These are phyloP conservation scores for Botrytis fragariae DNA, from an alignment of 2,329 filamentous ascomycete species.

Conservation along the genomic window DNA sequence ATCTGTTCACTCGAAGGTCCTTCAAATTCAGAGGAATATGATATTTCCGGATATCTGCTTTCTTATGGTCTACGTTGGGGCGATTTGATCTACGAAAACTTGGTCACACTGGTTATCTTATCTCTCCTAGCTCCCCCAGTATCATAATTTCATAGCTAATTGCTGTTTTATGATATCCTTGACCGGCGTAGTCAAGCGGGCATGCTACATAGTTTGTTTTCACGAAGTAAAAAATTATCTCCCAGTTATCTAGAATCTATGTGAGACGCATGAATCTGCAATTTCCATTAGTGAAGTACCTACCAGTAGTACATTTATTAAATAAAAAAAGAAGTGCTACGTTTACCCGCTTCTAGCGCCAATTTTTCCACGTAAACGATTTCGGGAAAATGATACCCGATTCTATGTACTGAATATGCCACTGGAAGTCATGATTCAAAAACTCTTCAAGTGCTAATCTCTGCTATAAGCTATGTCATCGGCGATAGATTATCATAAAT, in stretches of 20 bases:
- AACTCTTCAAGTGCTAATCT: background rate
- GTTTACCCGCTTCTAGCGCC: slow-evolving; percentile 10
- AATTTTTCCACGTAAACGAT: background rate
- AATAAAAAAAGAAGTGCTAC: background rate
- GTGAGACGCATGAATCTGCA: background rate
- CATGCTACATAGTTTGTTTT: slow-evolving; percentile 32
- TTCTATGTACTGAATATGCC: background rate
- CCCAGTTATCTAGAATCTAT: background rate
- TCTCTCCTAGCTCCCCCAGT: slow-evolving; percentile 31
- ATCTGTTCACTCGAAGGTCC: slow-evolving; percentile 24
- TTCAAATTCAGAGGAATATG: slow-evolving; percentile 31
- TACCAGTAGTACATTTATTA: background rate
- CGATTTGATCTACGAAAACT: slow-evolving; percentile 46
- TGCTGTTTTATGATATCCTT: slow-evolving; percentile 36
- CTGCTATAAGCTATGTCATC: slow-evolving; percentile 32
- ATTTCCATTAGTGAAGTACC: background rate
- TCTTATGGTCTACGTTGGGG: slow-evolving; percentile 45
- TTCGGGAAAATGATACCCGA: background rate
- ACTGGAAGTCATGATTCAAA: background rate
- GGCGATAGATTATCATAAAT: slow-evolving; percentile 38
- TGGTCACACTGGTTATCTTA: slow-evolving; percentile 45
- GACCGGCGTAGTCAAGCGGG: slow-evolving; percentile 40
- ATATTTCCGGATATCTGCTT: slow-evolving; percentile 38
- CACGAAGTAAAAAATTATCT: slow-evolving; percentile 33
- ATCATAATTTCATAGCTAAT: slow-evolving; percentile 35